Evolutionary conservation across 352 stramenopile genomes (phyloP), one percentile per base, ranked within the genome.

Genomic region (Phytophthora pseudosyringae): DNA sequence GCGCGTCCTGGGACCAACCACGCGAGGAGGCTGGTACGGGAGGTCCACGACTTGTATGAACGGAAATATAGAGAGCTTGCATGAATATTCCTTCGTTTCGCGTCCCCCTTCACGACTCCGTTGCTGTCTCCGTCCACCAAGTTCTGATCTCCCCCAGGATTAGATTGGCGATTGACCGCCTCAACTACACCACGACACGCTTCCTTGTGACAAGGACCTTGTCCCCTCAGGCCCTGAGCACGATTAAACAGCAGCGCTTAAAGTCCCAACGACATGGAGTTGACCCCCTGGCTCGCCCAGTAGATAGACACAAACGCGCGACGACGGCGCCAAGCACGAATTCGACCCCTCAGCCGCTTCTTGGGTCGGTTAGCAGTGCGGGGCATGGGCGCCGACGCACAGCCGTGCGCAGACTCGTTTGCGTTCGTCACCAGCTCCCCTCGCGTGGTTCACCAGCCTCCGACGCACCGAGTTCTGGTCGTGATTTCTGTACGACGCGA

Each of bases 401-500:
- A 32, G 12, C 9, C 57, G 13, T 74, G 66, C 25, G 21, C 32
- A 49, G 60, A 71, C n/a, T 64, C 48, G 1, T 67, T 71, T 36
- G 16, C 47, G 32, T 70, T 74, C 43, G 55, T 63, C 39, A 44
- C 51, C 26, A 68, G 33, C 18, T 35, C 48, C 4, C 50, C 66
- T 44, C 41, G 70, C 9, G 48, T 64, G 11, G 60, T 74, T n/a
- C 66, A 74, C 16, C 60, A 67, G 33, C 49, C 36, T 12, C 16
- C 43, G 13, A 18, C 50, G 1, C 41, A 64, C 11, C 41, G 39
- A 60, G 43, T 74, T 43, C 18, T 74, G 28, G 49, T 74, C 11
- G 50, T 74, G 28, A 57, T 74, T n/a, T 49, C 66, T 33, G 54
- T 74, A 16, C 54, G 56, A 16, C 60, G 66, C 26, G 41, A 54